Percentiles rank a stretch among this genome's conserved stretches.
These are phyloP conservation scores for Aspergillus baeticus DNA, from an alignment of 495 filamentous ascomycete species.

Conservation along the genomic window DNA sequence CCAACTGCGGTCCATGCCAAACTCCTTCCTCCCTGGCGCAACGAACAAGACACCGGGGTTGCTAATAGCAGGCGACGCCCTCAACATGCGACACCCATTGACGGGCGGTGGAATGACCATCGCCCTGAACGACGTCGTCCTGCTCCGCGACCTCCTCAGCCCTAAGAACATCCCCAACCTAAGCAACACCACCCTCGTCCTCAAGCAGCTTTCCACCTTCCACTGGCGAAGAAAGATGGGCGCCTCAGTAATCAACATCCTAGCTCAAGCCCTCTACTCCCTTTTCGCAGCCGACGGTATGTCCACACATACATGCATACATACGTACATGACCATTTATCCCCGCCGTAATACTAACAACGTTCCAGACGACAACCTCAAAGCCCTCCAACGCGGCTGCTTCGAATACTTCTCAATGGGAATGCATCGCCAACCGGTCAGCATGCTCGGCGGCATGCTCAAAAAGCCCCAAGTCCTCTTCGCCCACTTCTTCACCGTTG, in stretches of 20 bases:
- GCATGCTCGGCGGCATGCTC: slow-evolving; percentile 82
- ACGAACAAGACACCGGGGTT: slow-evolving; percentile 71
- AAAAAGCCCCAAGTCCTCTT: slow-evolving; percentile 75
- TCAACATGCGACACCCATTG: slow-evolving; percentile 95
- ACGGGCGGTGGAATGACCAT: slow-evolving; percentile 97
- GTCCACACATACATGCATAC: slow-evolving; percentile 16
- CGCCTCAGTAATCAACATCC: slow-evolving; percentile 89
- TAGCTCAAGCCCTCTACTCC: slow-evolving; percentile 86
- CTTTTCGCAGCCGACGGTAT: slow-evolving; percentile 83
- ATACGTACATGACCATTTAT: not conserved
- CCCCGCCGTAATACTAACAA: slow-evolving; percentile 8
- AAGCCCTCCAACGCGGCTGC: slow-evolving; percentile 83
- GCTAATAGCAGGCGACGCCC: slow-evolving; percentile 82
- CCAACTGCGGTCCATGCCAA: slow-evolving; percentile 81
- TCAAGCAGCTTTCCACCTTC: slow-evolving; percentile 69
- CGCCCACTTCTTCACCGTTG: slow-evolving; percentile 92
- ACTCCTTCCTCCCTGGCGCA: slow-evolving; percentile 81
- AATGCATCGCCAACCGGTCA: slow-evolving; percentile 71
- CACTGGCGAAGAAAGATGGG: slow-evolving; percentile 84
- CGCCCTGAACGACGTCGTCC: slow-evolving; percentile 80
- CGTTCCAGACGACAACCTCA: slow-evolving; percentile 62
- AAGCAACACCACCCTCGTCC: slow-evolving; percentile 60
- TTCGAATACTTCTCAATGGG: slow-evolving; percentile 90
- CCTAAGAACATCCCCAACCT: slow-evolving; percentile 66
- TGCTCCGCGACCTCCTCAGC: slow-evolving; percentile 68